These are phyloP conservation scores for Cladobotryum mycophilum DNA, from an alignment of 2,329 filamentous ascomycete genomes.

Conservation along the genomic window DNA sequence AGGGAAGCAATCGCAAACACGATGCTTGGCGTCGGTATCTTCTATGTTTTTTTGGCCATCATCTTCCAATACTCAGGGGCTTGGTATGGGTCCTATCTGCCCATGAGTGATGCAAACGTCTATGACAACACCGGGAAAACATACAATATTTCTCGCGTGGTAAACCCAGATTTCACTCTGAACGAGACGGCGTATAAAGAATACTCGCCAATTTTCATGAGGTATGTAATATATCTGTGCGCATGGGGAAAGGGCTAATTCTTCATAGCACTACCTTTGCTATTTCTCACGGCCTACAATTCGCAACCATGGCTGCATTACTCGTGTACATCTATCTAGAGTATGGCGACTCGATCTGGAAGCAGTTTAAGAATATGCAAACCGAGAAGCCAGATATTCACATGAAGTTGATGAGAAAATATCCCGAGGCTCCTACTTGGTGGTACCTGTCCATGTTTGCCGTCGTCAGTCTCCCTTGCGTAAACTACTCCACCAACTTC, in stretches of 20 bases:
- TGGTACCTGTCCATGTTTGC: conserved; percentile 56
- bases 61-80: conserved; percentile 58
- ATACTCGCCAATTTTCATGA: conserved; percentile 63
- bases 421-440: conserved; percentile 56
- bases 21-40: conserved; percentile 58
- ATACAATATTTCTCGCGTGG: conserved; percentile 60
- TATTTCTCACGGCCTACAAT: conserved; percentile 63
- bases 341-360: conserved; percentile 60
- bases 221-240: conserved; percentile 23
- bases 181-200: conserved; percentile 57
- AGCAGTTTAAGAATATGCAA: conserved; percentile 53
- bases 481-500: neutral
- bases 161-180: conserved; percentile 56
- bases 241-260: too few species aligned
- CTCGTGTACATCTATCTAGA: conserved; percentile 63
- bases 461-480: conserved; percentile 34
- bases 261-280: conserved; percentile 59
- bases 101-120: conserved; percentile 62
- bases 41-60: conserved; percentile 55
- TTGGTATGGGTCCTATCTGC: conserved; percentile 60
- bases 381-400: conserved; percentile 57
- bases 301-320: conserved; percentile 63
- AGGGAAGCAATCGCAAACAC: conserved; percentile 70
- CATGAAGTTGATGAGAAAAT: conserved; percentile 58
- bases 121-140: conserved; percentile 62